Evolutionary conservation across 2,329 filamentous ascomycete genomes (phyloP), one percentile per base, ranked within the genome.

Genomic region (Penicillium aurantiogriseum): DNA sequence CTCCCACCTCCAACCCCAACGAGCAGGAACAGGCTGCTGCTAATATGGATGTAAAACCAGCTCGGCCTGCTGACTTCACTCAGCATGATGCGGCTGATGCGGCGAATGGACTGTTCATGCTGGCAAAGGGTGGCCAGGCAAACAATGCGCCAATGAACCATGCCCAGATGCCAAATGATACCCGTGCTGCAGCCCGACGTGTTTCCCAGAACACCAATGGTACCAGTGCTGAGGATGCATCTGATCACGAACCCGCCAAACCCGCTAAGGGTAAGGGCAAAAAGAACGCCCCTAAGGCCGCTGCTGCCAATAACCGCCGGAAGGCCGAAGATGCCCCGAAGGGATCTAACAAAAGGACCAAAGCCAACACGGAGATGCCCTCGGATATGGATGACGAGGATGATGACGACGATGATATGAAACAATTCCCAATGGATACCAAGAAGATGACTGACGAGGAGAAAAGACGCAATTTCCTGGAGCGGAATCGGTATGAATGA

Each of bases 391-490:
- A 82, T n/a, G 80, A 79, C 0, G 83, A 85, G 2, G 80, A 83
- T 2, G 47, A 52, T 5, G 54, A 57, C 5, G 80, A 77, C 51
- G 81, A 74, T 40, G 67, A 69, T 38, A 67, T 81, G 62, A 83
- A 80, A 46, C 82, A 85, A 49, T 81, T 84, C 6, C 82, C 81
- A 31, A 70, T 67, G 50, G 80, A 85, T 47, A 75, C 81, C 40
- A 85, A 88, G 67, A 97, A 96, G 80, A 96, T 97, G 91, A 97
- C 92, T 0, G 94, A 97, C 56, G 94, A 97, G 71, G 94, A 99
- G 79, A 99, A 99, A 81, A 85, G 94, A 42, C 96, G 95, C 79
- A 99, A 97, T 73, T 99, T 99, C 75, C 81, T 99, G 2, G 94
- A 99, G 72, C 84, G 94, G 29, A 99, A 99, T 75, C 87, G 93